Base-by-base conservation (phyloP, 371 early-diverging fungal genomes). In the Smittium culicis region DNA sequence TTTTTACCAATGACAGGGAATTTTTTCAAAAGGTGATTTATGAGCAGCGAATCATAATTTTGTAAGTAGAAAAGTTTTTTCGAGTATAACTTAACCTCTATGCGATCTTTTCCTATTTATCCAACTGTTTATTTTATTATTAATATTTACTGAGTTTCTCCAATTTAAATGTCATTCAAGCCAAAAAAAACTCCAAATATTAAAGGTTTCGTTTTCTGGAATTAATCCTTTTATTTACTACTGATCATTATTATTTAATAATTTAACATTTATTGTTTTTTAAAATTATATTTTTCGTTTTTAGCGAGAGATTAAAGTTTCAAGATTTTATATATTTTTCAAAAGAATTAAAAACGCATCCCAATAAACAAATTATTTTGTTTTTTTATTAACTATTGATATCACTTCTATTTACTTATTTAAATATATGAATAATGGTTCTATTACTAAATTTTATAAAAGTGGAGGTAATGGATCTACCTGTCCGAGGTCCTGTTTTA, bases 381-480 rank as follows among this genome's bases (percentile, higher is more conserved):
- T 67, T 25, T 2, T 29, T 28, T 20, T 56, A 0, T 56, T 62
- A 0, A 35, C 35, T 11, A 67, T 61, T 0, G 24, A 3, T 2
- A 68, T 0, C 1, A 67, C 68, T 1, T 57, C 14, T 0, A 68
- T 58, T 24, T 33, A 0, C 0, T 11, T 3, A 0, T 59, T 35
- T 45, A 5, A 16, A 45, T 67, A 64, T 33, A 64, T 35, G 20
- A 70, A 56, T 0, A 70, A 61, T 1, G 65, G 68, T 29, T 70
- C 68, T 17, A 62, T 61, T 1, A 67, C 35, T 2, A 68, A 20
- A 28, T 70, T 70, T 34, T 70, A 70, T 0, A 68, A 60, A 0
- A 70, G 59, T 1, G 68, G 71, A 2, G 68, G 64, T 1, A 68
- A 60, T 27, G 57, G 67, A 32, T 70, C 70, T 1, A 63, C 68